Evolutionary conservation across 1,284 basidiomycete genomes (phyloP).

Genomic region (Peniophora sp.): DNA sequence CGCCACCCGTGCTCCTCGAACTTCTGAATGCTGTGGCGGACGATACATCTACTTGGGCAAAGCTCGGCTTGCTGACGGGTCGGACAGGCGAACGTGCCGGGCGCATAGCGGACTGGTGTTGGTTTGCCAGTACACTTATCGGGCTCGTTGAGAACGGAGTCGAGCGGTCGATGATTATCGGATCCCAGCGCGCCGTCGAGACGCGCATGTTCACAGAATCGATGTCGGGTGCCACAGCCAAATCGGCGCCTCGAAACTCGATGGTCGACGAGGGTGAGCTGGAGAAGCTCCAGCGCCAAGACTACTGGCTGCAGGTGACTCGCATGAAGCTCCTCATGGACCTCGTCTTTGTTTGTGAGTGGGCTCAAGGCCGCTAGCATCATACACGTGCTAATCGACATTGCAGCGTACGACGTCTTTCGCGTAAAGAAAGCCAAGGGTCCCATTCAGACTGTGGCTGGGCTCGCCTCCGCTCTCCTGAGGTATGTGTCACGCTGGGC

Average conservation of each 20-base stretch:
- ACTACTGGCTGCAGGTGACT: slow-evolving; percentile 66
- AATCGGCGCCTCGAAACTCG: slow-evolving; percentile 51
- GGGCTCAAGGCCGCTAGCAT: neutral
- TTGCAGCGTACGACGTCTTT: slow-evolving; percentile 48
- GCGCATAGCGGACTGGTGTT: slow-evolving; percentile 74
- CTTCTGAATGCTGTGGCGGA: slow-evolving; percentile 66
- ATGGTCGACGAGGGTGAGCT: slow-evolving; percentile 68
- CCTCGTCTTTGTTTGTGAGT: slow-evolving; percentile 77
- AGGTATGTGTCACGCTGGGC: slow-evolving; percentile 38
- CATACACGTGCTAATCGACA: neutral
- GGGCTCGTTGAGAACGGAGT: slow-evolving; percentile 74
- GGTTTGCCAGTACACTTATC: slow-evolving; percentile 69
- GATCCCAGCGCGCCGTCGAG: slow-evolving; percentile 63
- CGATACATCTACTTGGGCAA: slow-evolving; percentile 67
- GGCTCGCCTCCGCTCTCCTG: slow-evolving; percentile 59
- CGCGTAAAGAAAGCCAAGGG: slow-evolving; percentile 49
- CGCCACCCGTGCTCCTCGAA: slow-evolving; percentile 77
- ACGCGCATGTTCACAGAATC: slow-evolving; percentile 65
- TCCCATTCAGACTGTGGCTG: slow-evolving; percentile 56
- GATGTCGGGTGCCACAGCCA: slow-evolving; percentile 60
- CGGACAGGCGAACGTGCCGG: slow-evolving; percentile 58
- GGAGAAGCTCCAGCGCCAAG: slow-evolving; percentile 53
- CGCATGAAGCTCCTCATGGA: slow-evolving; percentile 71
- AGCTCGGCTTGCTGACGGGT: slow-evolving; percentile 58
- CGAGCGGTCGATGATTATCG: slow-evolving; percentile 59